phyloP scores from a whole-genome alignment of 2,329 filamentous ascomycete genomes.

The Phoma sp. region DNA sequence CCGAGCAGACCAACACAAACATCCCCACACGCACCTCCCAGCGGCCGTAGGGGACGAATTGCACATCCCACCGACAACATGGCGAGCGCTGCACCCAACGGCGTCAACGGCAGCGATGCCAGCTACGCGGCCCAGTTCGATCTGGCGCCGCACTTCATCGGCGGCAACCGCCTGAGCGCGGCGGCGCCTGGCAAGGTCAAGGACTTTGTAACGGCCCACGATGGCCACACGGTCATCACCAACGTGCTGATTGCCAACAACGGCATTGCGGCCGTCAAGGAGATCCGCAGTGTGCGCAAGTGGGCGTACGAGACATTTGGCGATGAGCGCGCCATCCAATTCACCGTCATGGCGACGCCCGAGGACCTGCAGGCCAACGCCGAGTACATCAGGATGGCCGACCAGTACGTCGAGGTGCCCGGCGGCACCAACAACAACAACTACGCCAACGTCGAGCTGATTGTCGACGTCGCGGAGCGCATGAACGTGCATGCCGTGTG shows the following conservation, averaged over 20 bases:
- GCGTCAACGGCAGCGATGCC: conserved; percentile 49
- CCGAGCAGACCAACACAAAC: background rate
- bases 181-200: conserved; percentile 87
- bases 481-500: conserved; percentile 99
- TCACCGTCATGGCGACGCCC: conserved; percentile 99
- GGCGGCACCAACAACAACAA: conserved; percentile 99
- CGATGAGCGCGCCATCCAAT: conserved; percentile 97
- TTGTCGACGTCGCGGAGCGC: conserved; percentile 97
- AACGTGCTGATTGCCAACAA: conserved; percentile 99
- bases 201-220: conserved; percentile 89
- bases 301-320: conserved; percentile 99
- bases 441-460: conserved; percentile 98
- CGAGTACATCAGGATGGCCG: conserved; percentile 99
- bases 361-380: conserved; percentile 97
- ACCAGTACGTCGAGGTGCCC: conserved; percentile 98
- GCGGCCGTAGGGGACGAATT: conserved; percentile 23
- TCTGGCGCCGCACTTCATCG: conserved; percentile 92
- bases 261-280: conserved; percentile 98
- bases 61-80: conserved; percentile 22
- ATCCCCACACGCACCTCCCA: conserved; percentile 22
- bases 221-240: conserved; percentile 97
- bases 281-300: conserved; percentile 98
- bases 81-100: conserved; percentile 41
- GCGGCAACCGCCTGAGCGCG: conserved; percentile 84
- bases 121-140: conserved; percentile 82